Evolutionary conservation across 2,329 filamentous ascomycete genomes (phyloP).

Genomic region (Aspergillus fumigatus): DNA sequence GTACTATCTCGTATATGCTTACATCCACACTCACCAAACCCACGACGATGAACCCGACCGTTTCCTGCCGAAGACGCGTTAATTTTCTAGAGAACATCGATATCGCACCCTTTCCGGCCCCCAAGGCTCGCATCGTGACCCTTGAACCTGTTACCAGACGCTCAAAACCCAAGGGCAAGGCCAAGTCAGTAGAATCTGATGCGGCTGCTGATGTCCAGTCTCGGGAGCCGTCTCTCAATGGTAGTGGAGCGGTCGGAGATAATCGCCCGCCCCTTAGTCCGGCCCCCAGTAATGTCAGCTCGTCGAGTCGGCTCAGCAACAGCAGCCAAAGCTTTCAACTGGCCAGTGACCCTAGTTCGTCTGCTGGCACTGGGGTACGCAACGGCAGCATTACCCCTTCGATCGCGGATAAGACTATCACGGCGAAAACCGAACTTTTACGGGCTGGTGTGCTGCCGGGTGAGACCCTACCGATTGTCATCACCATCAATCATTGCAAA

Average conservation of each 20-base stretch:
- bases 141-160: conserved; percentile 79
- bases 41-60: conserved; percentile 75
- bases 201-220: conserved; percentile 43
- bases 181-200: conserved; percentile 43
- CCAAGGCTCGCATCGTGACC: conserved; percentile 77
- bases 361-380: conserved; percentile 30
- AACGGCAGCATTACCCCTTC: conserved; percentile 51
- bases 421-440: conserved; percentile 75
- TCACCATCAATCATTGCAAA: conserved; percentile 83
- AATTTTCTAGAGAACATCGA: conserved; percentile 79
- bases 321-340: conserved; percentile 58
- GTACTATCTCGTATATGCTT: conserved; percentile 86
- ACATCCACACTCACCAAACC: conserved; percentile 86
- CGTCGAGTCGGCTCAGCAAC: conserved; percentile 64
- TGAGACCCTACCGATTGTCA: conserved; percentile 72
- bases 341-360: conserved; percentile 41
- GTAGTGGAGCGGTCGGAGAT: conserved; percentile 26
- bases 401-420: conserved; percentile 72
- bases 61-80: conserved; percentile 76
- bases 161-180: conserved; percentile 54
- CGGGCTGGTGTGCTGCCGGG: conserved; percentile 82
- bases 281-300: conserved; percentile 64
- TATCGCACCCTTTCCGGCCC: conserved; percentile 67
- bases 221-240: conserved; percentile 42
- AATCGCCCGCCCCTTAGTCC: conserved; percentile 43